phyloP scores from a whole-genome alignment of 1,139 yeast genomes.

The Blastobotrys arbuscula region DNA sequence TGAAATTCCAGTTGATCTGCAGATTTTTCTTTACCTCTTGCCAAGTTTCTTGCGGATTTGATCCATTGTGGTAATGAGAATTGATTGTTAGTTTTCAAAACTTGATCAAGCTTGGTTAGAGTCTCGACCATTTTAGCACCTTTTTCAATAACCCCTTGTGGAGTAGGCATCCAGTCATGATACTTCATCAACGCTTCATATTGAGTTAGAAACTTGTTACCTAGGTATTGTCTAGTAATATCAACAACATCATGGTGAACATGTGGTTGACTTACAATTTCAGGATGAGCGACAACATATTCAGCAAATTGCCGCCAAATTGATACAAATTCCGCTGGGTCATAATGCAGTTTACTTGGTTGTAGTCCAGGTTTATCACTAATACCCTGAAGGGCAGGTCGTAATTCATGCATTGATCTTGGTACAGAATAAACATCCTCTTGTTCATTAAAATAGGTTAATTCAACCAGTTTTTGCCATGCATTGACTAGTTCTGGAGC shows the following conservation, averaged over 20 bases:
- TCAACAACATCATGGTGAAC: slow-evolving; percentile 20
- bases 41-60: slow-evolving; percentile 10
- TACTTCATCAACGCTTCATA: slow-evolving; percentile 12
- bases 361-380: slow-evolving; percentile 14
- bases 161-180: not conserved
- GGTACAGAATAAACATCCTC: slow-evolving; percentile 17
- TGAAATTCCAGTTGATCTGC: slow-evolving; percentile 14
- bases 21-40: not conserved
- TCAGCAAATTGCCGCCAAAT: slow-evolving; percentile 14
- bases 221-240: slow-evolving; percentile 18
- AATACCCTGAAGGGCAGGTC: slow-evolving; percentile 16
- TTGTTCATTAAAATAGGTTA: slow-evolving; percentile 18
- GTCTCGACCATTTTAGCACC: slow-evolving; percentile 12
- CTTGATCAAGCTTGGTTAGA: slow-evolving; percentile 14
- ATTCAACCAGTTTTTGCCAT: slow-evolving; percentile 17
- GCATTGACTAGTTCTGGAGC: slow-evolving; percentile 3
- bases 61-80: slow-evolving; percentile 15
- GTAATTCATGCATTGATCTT: slow-evolving; percentile 14
- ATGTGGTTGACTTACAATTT: slow-evolving; percentile 12
- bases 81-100: slow-evolving; percentile 16
- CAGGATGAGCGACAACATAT: slow-evolving; percentile 2
- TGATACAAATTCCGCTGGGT: slow-evolving; percentile 11
- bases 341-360: slow-evolving; percentile 15
- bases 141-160: not conserved
- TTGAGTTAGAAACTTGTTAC: slow-evolving; percentile 14